A percentile compares a stretch with the other conserved stretches of the same genome.
These are phyloP conservation scores for Populus pruinosa DNA, from an alignment of 345 rosid species.

Conservation along the genomic window DNA sequence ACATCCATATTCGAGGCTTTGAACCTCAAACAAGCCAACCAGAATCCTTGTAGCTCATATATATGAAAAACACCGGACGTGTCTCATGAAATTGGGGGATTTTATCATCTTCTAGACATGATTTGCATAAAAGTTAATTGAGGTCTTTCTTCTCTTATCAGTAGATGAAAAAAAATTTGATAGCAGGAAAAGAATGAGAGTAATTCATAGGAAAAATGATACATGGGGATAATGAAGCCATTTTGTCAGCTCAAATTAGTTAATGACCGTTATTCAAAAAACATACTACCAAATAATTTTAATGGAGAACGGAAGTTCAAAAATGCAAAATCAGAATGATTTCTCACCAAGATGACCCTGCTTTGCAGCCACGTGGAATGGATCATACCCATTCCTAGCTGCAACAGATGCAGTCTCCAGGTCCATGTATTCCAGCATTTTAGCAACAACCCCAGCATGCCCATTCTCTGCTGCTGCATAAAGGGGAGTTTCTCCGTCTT, in stretches of 20 bases:
- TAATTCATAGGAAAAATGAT: background rate
- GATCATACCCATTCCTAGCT: slow-evolving; percentile 84
- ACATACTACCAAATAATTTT: background rate
- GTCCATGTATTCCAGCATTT: slow-evolving; percentile 74
- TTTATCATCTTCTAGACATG: background rate
- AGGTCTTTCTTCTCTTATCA: background rate
- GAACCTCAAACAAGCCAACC: background rate
- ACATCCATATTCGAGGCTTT: background rate
- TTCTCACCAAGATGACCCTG: slow-evolving; percentile 91
- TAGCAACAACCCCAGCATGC: slow-evolving; percentile 51
- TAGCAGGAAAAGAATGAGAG: background rate
- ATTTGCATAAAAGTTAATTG: background rate
- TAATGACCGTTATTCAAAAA: background rate
- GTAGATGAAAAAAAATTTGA: background rate
- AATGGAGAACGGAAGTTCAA: background rate
- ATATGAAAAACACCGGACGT: background rate
- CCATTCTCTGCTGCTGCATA: slow-evolving; percentile 90
- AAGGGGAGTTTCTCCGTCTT: slow-evolving; percentile 93
- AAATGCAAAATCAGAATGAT: background rate
- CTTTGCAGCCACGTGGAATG: slow-evolving; percentile 90
- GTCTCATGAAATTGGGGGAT: background rate
- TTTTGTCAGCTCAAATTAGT: background rate
- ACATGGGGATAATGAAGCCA: background rate
- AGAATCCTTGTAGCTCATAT: background rate
- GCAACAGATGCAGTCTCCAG: slow-evolving; percentile 63